These are phyloP conservation scores for Boletus pseudo-olivaceus DNA, from an alignment of 768 basidiomycete species.

Conservation along the genomic window DNA sequence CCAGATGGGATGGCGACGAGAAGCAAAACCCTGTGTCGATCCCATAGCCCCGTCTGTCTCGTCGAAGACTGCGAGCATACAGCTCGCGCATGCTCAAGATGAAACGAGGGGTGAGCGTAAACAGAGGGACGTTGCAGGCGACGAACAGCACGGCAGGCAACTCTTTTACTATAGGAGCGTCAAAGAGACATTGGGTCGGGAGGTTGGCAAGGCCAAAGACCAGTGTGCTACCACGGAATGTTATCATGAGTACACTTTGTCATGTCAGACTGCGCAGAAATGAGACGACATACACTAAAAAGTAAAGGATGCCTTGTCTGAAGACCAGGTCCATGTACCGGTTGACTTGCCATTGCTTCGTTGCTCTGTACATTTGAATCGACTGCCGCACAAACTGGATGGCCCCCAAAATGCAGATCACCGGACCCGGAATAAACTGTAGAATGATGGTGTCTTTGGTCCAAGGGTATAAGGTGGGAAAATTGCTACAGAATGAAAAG, in stretches of 20 bases:
- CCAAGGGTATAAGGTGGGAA: neutral
- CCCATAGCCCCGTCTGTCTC: too few relatives aligned
- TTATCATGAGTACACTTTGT: neutral
- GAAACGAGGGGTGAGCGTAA: neutral
- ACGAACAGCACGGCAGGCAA: neutral
- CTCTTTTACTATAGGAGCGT: neutral
- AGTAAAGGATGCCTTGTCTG: neutral
- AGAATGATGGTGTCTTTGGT: neutral
- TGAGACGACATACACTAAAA: neutral
- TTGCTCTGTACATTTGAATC: neutral
- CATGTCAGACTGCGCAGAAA: neutral
- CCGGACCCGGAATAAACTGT: neutral
- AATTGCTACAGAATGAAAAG: neutral
- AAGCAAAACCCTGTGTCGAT: neutral
- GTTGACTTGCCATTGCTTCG: neutral
- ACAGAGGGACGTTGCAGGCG: neutral
- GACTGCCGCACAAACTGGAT: slow-evolving; percentile 1
- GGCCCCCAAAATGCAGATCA: neutral
- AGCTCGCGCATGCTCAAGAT: neutral
- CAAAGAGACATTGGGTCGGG: neutral
- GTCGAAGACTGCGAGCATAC: neutral
- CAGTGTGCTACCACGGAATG: neutral
- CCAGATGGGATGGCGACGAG: neutral
- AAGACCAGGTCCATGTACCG: neutral
- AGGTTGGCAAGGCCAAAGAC: neutral